Evolutionary conservation across 805 yeast genomes (phyloP).

Genomic region (Kuraishia capsulata): DNA sequence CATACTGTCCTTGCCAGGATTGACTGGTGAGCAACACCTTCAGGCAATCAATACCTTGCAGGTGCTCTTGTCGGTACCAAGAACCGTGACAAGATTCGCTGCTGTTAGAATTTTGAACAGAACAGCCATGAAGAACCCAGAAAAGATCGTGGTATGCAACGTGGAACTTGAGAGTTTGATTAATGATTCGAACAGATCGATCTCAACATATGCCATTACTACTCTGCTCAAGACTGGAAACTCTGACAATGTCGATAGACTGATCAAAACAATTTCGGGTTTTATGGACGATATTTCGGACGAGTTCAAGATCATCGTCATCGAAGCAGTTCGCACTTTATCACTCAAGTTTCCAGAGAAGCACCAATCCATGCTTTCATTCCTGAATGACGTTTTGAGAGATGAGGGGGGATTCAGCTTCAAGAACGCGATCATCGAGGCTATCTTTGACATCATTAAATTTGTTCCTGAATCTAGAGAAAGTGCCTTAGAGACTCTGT

Average conservation of each 20-base stretch:
- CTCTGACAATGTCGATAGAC: conserved; percentile 78
- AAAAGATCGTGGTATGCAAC: conserved; percentile 69
- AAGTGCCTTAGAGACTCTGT: conserved; percentile 73
- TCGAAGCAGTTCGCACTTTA: conserved; percentile 88
- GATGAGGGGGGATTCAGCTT: conserved; percentile 86
- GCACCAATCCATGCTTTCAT: conserved; percentile 71
- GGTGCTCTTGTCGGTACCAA: conserved; percentile 72
- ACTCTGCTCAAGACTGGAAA: conserved; percentile 93
- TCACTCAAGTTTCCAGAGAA: conserved; percentile 91
- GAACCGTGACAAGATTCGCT: conserved; percentile 84
- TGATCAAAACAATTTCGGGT: conserved; percentile 77
- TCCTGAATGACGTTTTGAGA: conserved; percentile 75
- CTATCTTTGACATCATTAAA: conserved; percentile 83
- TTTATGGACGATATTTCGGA: conserved; percentile 92
- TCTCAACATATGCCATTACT: conserved; percentile 95
- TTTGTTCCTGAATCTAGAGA: conserved; percentile 81
- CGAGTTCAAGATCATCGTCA: conserved; percentile 89
- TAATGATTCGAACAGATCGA: conserved; percentile 81
- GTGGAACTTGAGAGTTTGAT: conserved; percentile 80
- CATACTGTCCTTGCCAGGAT: conserved; percentile 44
- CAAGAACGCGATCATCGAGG: conserved; percentile 84
- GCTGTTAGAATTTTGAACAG: conserved; percentile 87
- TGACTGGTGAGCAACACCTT: conserved; percentile 57
- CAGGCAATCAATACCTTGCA: conserved; percentile 69
- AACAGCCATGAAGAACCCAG: conserved; percentile 75